phyloP scores from a whole-genome alignment of 768 basidiomycete genomes.

The Pleurotus pulmonarius region DNA sequence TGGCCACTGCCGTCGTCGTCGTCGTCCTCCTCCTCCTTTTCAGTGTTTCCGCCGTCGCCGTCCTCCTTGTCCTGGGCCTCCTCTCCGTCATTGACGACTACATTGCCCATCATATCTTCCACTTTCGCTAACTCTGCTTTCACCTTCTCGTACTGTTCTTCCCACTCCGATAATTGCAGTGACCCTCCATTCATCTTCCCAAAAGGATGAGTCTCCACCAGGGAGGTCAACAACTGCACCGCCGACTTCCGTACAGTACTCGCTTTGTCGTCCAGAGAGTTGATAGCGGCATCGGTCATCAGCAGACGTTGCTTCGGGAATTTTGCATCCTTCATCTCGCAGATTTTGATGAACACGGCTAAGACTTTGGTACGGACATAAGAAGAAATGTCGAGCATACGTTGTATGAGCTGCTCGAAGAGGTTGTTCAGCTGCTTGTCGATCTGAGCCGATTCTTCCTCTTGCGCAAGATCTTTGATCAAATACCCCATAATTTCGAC shows the following conservation, averaged over 20 bases:
- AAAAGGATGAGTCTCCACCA: constrained; percentile 88
- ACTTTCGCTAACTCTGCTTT: constrained; percentile 64
- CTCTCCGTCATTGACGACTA: constrained; percentile 41
- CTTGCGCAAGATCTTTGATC: constrained; percentile 74
- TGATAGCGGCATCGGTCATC: constrained; percentile 74
- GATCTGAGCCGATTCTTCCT: constrained; percentile 39
- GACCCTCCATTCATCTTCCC: constrained; percentile 80
- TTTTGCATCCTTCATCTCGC: constrained; percentile 66
- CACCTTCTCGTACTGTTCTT: constrained; percentile 63
- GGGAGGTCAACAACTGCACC: constrained; percentile 66
- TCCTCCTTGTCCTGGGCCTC: constrained; percentile 29
- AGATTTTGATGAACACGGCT: constrained; percentile 68
- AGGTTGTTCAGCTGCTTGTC: constrained; percentile 77
- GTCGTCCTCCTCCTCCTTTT: constrained; percentile 24
- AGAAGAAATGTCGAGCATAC: constrained; percentile 83
- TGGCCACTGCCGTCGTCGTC: constrained; percentile 21
- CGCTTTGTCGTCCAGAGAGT: constrained; percentile 85
- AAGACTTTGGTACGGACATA: constrained; percentile 93
- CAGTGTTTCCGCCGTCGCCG: constrained; percentile 18
- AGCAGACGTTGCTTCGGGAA: constrained; percentile 83
- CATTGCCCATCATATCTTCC: constrained; percentile 66
- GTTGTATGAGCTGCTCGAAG: constrained; percentile 80
- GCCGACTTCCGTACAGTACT: constrained; percentile 85
- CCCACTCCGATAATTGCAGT: constrained; percentile 69
- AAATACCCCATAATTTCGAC: constrained; percentile 87